These are phyloP conservation scores for Pseudohyphozyma bogoriensis DNA, from an alignment of 768 basidiomycete species.

Conservation along the genomic window DNA sequence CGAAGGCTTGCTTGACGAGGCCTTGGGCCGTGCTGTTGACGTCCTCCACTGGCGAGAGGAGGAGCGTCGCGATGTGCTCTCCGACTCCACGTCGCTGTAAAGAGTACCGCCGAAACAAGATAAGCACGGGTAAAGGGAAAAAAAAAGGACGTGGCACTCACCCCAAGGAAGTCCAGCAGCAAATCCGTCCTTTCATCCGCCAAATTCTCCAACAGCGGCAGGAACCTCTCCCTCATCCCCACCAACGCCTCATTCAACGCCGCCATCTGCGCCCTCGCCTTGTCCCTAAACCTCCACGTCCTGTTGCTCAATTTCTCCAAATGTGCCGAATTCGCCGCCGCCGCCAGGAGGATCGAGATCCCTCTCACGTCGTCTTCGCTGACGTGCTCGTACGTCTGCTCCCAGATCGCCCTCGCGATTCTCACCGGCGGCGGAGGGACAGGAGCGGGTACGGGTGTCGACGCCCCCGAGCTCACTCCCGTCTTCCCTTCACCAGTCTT, in stretches of 20 bases:
- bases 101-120: no score
- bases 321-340: conserved; percentile 55
- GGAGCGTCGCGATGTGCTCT: conserved; percentile 53
- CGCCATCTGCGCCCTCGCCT: conserved; percentile 40
- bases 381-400: conserved; percentile 52
- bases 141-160: no score
- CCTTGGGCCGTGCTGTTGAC: conserved; percentile 66
- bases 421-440: conserved; percentile 36
- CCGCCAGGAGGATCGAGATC: conserved; percentile 50
- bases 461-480: conserved; percentile 1
- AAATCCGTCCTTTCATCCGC: conserved; percentile 38
- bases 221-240: conserved; percentile 55
- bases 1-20: conserved; percentile 73
- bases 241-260: conserved; percentile 55
- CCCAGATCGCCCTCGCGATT: conserved; percentile 56
- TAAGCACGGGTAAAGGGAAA: no score
- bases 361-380: conserved; percentile 52
- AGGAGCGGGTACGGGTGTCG: conserved; percentile 14
- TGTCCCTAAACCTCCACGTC: conserved; percentile 33
- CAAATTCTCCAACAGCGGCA: conserved; percentile 51
- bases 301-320: conserved; percentile 50
- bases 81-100: conserved; percentile 52
- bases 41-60: conserved; percentile 71
- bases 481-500: not conserved
- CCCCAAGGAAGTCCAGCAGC: conserved; percentile 22